A percentile compares a stretch with the other conserved stretches of the same genome.
Evolutionary conservation across 129 eudicot genomes (phyloP).

Genomic region (Lonicera japonica): DNA sequence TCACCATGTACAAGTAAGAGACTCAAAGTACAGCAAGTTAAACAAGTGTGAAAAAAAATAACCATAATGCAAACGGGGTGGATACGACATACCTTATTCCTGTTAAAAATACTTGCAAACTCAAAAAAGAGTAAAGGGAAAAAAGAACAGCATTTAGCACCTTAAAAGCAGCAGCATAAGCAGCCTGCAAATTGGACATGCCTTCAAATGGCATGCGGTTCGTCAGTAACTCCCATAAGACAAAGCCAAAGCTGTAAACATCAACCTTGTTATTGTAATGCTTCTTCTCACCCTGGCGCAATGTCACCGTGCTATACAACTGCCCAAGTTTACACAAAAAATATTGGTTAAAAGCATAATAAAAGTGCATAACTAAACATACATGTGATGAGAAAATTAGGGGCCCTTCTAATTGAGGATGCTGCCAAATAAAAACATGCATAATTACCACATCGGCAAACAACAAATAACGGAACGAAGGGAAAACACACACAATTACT

Average conservation of each 20-base stretch:
- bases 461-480: no score
- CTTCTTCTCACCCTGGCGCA: slow-evolving; percentile 98
- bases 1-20: no score
- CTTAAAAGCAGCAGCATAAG: slow-evolving; percentile 99
- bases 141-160: no score
- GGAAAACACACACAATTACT: no score
- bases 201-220: slow-evolving; percentile 98
- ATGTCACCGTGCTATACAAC: slow-evolving; percentile 95
- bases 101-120: no score
- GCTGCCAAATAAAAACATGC: not conserved
- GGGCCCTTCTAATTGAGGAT: not conserved
- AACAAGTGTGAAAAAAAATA: no score
- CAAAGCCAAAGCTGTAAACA: slow-evolving; percentile 93
- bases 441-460: no score
- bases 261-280: slow-evolving; percentile 98
- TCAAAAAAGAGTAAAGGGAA: no score
- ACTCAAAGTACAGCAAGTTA: no score
- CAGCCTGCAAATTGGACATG: slow-evolving; percentile 99
- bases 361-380: not conserved
- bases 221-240: slow-evolving; percentile 85
- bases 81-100: no score
- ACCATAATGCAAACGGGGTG: no score
- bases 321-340: slow-evolving; percentile 34
- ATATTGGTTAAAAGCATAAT: not conserved
- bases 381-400: not conserved